Evolutionary conservation across 352 stramenopile genomes (phyloP).

Genomic region (Lagenidium giganteum): DNA sequence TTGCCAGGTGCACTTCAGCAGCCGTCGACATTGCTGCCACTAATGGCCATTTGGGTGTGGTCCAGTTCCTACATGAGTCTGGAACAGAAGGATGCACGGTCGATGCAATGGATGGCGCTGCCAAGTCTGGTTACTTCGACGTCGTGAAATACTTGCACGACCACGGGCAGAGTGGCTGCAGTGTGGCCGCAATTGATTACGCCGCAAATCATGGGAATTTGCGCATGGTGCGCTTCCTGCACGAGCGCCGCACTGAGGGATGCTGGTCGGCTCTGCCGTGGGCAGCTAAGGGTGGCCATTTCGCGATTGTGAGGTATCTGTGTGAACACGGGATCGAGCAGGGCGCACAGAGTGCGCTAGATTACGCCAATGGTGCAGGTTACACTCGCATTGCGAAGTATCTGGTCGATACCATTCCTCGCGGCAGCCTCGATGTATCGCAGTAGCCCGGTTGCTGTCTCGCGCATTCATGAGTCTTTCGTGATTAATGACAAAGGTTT

Average conservation of each 20-base stretch:
- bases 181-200: not conserved
- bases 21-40: too few relatives aligned
- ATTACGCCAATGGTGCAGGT: too few relatives aligned
- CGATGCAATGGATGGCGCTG: not conserved
- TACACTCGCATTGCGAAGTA: too few relatives aligned
- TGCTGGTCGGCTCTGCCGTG: too few relatives aligned
- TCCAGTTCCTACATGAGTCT: slow-evolving; percentile 8
- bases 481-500: too few relatives aligned
- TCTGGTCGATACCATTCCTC: too few relatives aligned
- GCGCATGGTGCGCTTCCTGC: slow-evolving; percentile 55
- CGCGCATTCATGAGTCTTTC: too few relatives aligned
- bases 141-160: slow-evolving; percentile 1
- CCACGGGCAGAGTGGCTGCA: not conserved
- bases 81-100: not conserved
- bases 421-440: too few relatives aligned
- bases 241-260: slow-evolving; percentile 32
- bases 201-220: slow-evolving; percentile 41
- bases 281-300: not conserved
- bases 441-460: too few relatives aligned
- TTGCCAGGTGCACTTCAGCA: too few relatives aligned
- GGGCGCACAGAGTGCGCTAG: too few relatives aligned
- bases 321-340: too few relatives aligned
- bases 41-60: slow-evolving; percentile 8
- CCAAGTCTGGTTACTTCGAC: slow-evolving; percentile 1
- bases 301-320: not conserved